These are phyloP conservation scores for Apiospora arundinis DNA, from an alignment of 2,329 filamentous ascomycete species.

Conservation along the genomic window DNA sequence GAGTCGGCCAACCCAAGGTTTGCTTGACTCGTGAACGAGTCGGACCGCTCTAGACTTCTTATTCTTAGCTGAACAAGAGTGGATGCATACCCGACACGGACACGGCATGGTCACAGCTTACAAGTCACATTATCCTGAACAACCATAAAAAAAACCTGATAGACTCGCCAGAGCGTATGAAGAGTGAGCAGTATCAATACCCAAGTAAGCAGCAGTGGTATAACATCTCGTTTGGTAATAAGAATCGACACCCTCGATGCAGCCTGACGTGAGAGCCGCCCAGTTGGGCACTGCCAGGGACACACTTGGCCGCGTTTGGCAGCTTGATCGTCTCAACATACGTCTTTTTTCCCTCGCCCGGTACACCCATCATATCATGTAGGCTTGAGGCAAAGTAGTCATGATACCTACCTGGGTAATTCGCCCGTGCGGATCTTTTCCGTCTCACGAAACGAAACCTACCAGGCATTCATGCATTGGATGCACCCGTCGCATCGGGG, in stretches of 20 bases:
- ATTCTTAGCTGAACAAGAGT: constrained; percentile 12
- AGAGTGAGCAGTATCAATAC: background rate
- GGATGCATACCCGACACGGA: background rate
- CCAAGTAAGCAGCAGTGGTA: background rate
- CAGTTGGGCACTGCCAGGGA: background rate
- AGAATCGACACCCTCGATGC: background rate
- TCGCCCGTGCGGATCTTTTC: constrained; percentile 13
- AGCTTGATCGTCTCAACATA: constrained; percentile 1
- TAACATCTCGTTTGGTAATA: background rate
- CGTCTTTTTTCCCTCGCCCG: background rate
- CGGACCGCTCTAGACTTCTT: constrained; percentile 13
- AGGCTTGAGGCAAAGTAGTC: background rate
- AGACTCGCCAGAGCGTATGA: background rate
- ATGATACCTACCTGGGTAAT: constrained; percentile 4
- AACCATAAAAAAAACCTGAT: background rate
- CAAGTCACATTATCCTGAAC: constrained; percentile 8
- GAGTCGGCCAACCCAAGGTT: background rate
- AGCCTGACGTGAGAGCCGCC: constrained; percentile 11
- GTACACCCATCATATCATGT: constrained; percentile 2
- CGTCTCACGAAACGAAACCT: constrained; percentile 8
- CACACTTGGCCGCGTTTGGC: background rate
- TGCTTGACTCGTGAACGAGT: background rate
- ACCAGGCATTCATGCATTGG: background rate
- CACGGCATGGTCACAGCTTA: background rate
- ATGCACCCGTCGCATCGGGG: background rate